Base-by-base conservation (phyloP, 805 yeast species). In the Cyberlindnera nakhonratchasimensis region DNA sequence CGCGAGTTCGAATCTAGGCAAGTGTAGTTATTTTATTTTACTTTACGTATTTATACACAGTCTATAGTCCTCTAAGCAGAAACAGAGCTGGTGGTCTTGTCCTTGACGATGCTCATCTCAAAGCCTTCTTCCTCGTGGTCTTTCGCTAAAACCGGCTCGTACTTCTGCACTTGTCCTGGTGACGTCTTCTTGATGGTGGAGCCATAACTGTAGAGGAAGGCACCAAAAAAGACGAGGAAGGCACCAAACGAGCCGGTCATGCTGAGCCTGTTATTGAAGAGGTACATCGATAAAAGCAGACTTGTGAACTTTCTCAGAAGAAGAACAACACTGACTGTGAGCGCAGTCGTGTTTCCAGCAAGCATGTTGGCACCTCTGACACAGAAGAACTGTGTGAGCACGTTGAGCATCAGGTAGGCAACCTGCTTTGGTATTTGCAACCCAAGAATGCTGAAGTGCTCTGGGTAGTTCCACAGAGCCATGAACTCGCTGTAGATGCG, bases 341-440 rank as follows among this genome's bases (percentile, higher is more conserved):
- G 57, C 0, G 90, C 82, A n/a, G 75, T 67, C 1, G 81, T 70
- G 7, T 58, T 58, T 16, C 82, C 76, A 0, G 81, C 78, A 19
- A 85, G 63, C 53, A 67, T 67, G 54, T 80, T 82, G 11, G 84
- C 91, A 5, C 91, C 89, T 11, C 75, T 62, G 2, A 81, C 77
- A 55, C 95, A 85, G 4, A 78, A 39, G 49, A 73, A 69, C 58
- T 81, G 87, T 0, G 86, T 76, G 1, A 68, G 13, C 14, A 70
- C 69, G 52, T 80, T 81, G 12, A 67, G 48, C 3, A 62, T 11
- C 16, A 79, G 52, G 50, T 62, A 60, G 7, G 56, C 40, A 14
- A 55, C 39, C 33, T 53, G 63, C 28, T 52, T 48, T 2, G 66
- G 57, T 11, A 67, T 26, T 9, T 37, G 20, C 11, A 51, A 18